Base-by-base conservation (phyloP, 768 basidiomycete species). In the Calocybe gangraenosa region DNA sequence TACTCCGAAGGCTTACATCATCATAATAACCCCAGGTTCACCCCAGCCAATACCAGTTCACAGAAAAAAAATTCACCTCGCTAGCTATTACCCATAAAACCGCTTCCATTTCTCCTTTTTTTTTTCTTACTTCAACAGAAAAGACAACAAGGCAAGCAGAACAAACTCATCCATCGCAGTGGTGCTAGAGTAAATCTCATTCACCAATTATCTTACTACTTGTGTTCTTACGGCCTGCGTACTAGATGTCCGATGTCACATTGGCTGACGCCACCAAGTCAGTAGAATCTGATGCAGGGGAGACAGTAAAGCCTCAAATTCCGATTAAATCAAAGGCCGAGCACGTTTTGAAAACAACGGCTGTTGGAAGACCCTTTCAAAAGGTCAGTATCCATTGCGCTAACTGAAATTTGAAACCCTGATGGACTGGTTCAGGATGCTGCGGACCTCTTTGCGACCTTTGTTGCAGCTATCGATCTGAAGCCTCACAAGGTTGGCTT, bases 361-460 rank as follows among this genome's bases (percentile, higher is more conserved):
- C 36, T 17, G 37, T 52, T 11, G 48, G 48, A 1, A 37, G 51
- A 21, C 51, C 51, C 30, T 52, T 52, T 30, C 48, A 52, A 22
- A 49, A 52, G 45, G 51, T 49, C 6, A 33, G 41, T 23, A 17
- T 25, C 2, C 28, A 1, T 3, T 8, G n/a, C 21, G 40, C 25
- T 47, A 8, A 37, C 8, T 18, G 19, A 33, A 13, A 2, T n/a
- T 9, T 9, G 8, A 37, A 37, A 23, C 28, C 23, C 32, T 48
- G 15, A 45, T 25, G 23, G 25, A 23, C 20, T 35, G 7, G 8
- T 10, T 17, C 17, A 52, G 51, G 51, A 52, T 23, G 40, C 45
- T 35, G 42, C 31, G 8, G 48, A 52, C 37, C 44, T 52, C 21
- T 52, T 52, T 34, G 51, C 51, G 7, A 52, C 48, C 2, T 52